Evolutionary conservation across 768 basidiomycete species (phyloP), one percentile per base, ranked within the genome.

Genomic region (Trichaptum fuscoviolaceum): DNA sequence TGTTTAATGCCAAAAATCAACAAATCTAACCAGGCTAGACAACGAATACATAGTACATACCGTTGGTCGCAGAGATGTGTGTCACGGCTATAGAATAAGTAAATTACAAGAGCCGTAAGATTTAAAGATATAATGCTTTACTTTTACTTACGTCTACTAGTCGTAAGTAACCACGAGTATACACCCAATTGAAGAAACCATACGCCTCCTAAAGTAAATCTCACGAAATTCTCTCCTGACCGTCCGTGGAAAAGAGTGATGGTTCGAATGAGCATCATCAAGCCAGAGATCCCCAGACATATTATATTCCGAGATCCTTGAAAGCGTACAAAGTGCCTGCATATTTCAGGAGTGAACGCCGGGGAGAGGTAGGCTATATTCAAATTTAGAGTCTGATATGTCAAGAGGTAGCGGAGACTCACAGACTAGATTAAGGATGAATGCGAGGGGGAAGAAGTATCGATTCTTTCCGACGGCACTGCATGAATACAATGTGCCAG

Each of bases 381-480:
- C 15, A 34, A 61, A 3, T 5, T 25, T 61, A 25, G 6, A 15
- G 42, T 12, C 6, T 52, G 42, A 52, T 2, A 52, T 52, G 42
- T 20, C 42, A 20, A 24, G 67, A 71, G 3, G 34, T 10, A 20
- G 30, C 42, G 59, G 23, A 12, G 23, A 66, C 70, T 10, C 30
- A 75, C 75, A 75, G 30, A 66, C 74, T 0, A 87, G 70, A 66
- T 88, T 87, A 59, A 88, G 72, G 20, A 87, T 81, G 71, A 89
- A 89, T 0, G 84, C 85, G 1, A 88, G 74, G 0, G 87, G 87
- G 0, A 84, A 87, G 24, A 88, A 74, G 69, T 89, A 89, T 25
- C 87, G 84, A 69, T 88, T 89, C 87, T 89, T 3, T 9, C 36
- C 15, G 42, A 5, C 15, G 42, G 17, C 17, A 52, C 23, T 34